These are phyloP conservation scores for Cyberlindnera nakhonratchasimensis DNA, from an alignment of 805 yeast genomes.

Conservation along the genomic window DNA sequence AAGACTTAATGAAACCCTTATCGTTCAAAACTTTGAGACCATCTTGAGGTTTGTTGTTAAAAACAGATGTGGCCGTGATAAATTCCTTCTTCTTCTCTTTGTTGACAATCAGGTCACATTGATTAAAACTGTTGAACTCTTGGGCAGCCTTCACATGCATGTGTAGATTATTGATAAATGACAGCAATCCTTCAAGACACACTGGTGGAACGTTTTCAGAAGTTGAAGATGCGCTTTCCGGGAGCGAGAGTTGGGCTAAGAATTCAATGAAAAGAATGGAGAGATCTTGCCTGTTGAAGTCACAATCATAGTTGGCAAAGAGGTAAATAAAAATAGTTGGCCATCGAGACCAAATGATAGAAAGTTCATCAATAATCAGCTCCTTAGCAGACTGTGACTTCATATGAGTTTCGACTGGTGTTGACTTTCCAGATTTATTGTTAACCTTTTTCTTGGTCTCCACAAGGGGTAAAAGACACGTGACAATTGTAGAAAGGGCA, in stretches of 20 bases:
- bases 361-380: slow-evolving; percentile 75
- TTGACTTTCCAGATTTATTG: slow-evolving; percentile 28
- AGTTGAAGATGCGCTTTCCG: slow-evolving; percentile 76
- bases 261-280: slow-evolving; percentile 63
- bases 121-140: slow-evolving; percentile 18
- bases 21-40: slow-evolving; percentile 68
- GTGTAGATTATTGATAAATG: slow-evolving; percentile 61
- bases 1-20: slow-evolving; percentile 56
- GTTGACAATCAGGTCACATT: slow-evolving; percentile 25
- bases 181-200: slow-evolving; percentile 82
- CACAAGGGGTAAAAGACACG: slow-evolving; percentile 44
- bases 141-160: slow-evolving; percentile 35
- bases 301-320: slow-evolving; percentile 86
- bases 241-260: slow-evolving; percentile 73
- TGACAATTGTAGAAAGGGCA: slow-evolving; percentile 59
- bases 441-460: slow-evolving; percentile 11
- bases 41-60: slow-evolving; percentile 74
- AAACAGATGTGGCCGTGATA: slow-evolving; percentile 65
- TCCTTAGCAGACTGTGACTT: slow-evolving; percentile 54
- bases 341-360: slow-evolving; percentile 76
- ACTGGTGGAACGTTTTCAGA: slow-evolving; percentile 90
- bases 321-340: slow-evolving; percentile 73
- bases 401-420: slow-evolving; percentile 31
- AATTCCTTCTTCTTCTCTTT: slow-evolving; percentile 65
- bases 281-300: slow-evolving; percentile 79